These are phyloP conservation scores for Pezicula carpinea DNA, from an alignment of 2,329 filamentous ascomycete genomes.

Conservation along the genomic window DNA sequence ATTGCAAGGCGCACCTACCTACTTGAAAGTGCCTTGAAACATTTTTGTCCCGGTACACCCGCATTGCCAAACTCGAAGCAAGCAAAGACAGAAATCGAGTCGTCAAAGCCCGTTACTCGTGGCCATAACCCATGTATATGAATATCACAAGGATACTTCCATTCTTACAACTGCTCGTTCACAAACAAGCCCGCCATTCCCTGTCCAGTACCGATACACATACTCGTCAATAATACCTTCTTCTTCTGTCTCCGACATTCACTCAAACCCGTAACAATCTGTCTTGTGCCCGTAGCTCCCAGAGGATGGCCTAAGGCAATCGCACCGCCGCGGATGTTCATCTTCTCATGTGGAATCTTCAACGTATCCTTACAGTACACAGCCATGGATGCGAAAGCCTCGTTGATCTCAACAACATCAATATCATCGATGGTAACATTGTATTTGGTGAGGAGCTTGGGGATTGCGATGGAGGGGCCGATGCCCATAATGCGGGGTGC, in stretches of 20 bases:
- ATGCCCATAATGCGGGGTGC: constrained; percentile 97
- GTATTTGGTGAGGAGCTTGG: constrained; percentile 80
- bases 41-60: too few relatives aligned
- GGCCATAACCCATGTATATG: too few relatives aligned
- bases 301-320: constrained; percentile 81
- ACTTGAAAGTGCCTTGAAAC: too few relatives aligned
- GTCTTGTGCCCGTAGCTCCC: constrained; percentile 71
- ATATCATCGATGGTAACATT: constrained; percentile 75
- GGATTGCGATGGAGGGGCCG: constrained; percentile 67
- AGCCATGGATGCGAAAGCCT: constrained; percentile 97
- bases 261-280: constrained; percentile 85
- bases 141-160: too few relatives aligned
- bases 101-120: too few relatives aligned
- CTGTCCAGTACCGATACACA: constrained; percentile 74
- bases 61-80: too few relatives aligned
- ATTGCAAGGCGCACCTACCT: too few relatives aligned
- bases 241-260: constrained; percentile 81
- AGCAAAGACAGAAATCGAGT: too few relatives aligned
- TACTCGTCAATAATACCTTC: constrained; percentile 87
- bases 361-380: constrained; percentile 82
- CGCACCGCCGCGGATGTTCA: constrained; percentile 77
- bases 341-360: constrained; percentile 66
- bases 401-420: constrained; percentile 91
- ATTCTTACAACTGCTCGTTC: constrained; percentile 45
- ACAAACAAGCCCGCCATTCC: constrained; percentile 65